Percentiles rank a stretch among this genome's conserved stretches.
These are phyloP conservation scores for Rhododendron ovatum DNA, from an alignment of 148 eudicot genomes.

Conservation along the genomic window DNA sequence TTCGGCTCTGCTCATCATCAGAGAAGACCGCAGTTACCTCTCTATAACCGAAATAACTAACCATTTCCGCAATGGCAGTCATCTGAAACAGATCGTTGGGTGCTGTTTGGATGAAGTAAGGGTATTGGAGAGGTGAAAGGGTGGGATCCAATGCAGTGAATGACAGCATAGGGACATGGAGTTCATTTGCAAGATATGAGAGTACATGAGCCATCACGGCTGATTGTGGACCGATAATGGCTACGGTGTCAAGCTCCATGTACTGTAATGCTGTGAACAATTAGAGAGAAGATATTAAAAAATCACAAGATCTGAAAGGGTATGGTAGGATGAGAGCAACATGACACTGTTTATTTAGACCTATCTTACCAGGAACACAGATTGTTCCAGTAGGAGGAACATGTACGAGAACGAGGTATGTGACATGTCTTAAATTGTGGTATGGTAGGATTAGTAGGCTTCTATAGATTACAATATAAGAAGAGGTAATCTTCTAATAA, in stretches of 20 bases:
- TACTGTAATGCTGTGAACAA: slow-evolving; percentile 33
- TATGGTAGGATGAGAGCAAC: not conserved
- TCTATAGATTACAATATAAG: not conserved
- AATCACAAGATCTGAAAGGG: not conserved
- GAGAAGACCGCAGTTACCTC: slow-evolving; percentile 34
- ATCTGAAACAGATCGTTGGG: slow-evolving; percentile 39
- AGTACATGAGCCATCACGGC: slow-evolving; percentile 39
- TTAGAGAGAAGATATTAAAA: not conserved
- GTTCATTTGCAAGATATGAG: slow-evolving; percentile 47
- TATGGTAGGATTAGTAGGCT: not conserved
- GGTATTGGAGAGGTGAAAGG: slow-evolving; percentile 48
- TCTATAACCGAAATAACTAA: slow-evolving; percentile 34
- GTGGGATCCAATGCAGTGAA: slow-evolving; percentile 50
- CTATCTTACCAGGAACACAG: not conserved
- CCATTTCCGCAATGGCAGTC: slow-evolving; percentile 46
- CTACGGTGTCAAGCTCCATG: slow-evolving; percentile 44
- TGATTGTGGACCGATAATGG: slow-evolving; percentile 47
- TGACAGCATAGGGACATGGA: slow-evolving; percentile 48
- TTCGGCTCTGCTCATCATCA: slow-evolving; percentile 41
- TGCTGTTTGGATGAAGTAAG: slow-evolving; percentile 50
- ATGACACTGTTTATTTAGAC: not conserved
- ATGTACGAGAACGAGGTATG: not conserved
- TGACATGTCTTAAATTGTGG: not conserved
- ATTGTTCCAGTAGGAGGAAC: not conserved
- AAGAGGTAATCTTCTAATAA: not conserved